Conservation (phyloP, 306 rosid species). For the Lathyrus tuberosus region DNA sequence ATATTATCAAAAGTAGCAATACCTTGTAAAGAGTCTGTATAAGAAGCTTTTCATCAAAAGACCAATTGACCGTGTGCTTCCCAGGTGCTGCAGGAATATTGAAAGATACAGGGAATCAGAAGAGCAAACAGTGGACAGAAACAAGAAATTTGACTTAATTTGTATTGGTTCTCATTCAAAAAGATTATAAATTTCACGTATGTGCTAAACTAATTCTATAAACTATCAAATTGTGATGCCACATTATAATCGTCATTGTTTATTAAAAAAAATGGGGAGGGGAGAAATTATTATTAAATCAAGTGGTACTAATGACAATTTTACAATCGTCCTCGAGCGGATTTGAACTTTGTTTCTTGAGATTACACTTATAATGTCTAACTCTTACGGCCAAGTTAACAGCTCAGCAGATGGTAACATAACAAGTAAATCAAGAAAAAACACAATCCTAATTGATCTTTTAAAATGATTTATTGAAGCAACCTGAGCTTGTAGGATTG, state of each 20-base stretch:
- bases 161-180: constrained; percentile 11
- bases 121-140: constrained; percentile 22
- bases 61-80: constrained; percentile 71
- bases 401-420: constrained; percentile 23
- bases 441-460: not conserved
- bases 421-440: constrained; percentile 36
- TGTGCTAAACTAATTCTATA: constrained; percentile 18
- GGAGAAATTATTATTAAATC: not conserved
- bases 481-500: constrained; percentile 61
- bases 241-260: constrained; percentile 13
- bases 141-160: not conserved
- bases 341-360: not conserved
- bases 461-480: constrained; percentile 23
- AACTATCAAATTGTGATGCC: not conserved
- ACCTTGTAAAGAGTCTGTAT: constrained; percentile 84
- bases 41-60: constrained; percentile 85
- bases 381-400: not conserved
- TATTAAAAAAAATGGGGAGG: not conserved
- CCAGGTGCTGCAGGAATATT: constrained; percentile 51
- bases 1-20: constrained; percentile 21
- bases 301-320: not conserved
- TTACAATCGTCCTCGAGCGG: not conserved
- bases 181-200: constrained; percentile 5
- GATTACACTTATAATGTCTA: not conserved
- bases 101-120: constrained; percentile 13